These are phyloP conservation scores for Scheffersomyces insectosa DNA, from an alignment of 1,139 yeast species.

Conservation along the genomic window DNA sequence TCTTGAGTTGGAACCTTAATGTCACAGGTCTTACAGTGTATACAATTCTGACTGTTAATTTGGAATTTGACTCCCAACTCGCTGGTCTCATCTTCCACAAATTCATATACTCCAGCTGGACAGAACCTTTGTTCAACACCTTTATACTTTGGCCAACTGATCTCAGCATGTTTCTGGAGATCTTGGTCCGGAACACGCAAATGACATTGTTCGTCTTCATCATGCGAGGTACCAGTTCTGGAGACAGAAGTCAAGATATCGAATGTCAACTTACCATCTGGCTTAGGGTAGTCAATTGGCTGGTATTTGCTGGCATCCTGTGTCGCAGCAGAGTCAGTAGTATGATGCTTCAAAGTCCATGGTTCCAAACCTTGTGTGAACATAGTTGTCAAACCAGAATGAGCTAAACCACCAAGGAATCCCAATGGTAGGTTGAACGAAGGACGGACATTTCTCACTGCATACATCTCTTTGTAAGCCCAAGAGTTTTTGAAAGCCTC, in stretches of 20 bases:
- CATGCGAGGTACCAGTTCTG: slow-evolving; percentile 94
- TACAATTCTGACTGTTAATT: slow-evolving; percentile 94
- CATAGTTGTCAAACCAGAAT: slow-evolving; percentile 84
- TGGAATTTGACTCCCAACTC: slow-evolving; percentile 76
- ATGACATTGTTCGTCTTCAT: slow-evolving; percentile 91
- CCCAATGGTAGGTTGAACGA: slow-evolving; percentile 78
- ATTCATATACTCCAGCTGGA: slow-evolving; percentile 98
- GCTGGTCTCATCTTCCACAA: slow-evolving; percentile 65
- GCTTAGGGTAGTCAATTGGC: slow-evolving; percentile 88
- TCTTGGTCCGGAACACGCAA: slow-evolving; percentile 78
- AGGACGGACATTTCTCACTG: slow-evolving; percentile 88
- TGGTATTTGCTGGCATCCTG: slow-evolving; percentile 60
- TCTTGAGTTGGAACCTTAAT: slow-evolving; percentile 95
- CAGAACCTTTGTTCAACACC: slow-evolving; percentile 93
- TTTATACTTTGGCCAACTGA: slow-evolving; percentile 69
- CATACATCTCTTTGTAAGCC: slow-evolving; percentile 79
- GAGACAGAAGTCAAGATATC: slow-evolving; percentile 91
- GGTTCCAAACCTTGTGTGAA: slow-evolving; percentile 78
- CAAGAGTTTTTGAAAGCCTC: slow-evolving; percentile 70
- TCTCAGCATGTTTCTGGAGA: slow-evolving; percentile 62
- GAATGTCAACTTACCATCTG: slow-evolving; percentile 87
- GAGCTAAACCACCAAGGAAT: slow-evolving; percentile 72
- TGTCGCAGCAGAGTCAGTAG: slow-evolving; percentile 74
- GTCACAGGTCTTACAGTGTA: slow-evolving; percentile 97
- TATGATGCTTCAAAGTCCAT: slow-evolving; percentile 77